Base-by-base conservation (phyloP, 805 yeast species). In the Lipomyces orientalis region DNA sequence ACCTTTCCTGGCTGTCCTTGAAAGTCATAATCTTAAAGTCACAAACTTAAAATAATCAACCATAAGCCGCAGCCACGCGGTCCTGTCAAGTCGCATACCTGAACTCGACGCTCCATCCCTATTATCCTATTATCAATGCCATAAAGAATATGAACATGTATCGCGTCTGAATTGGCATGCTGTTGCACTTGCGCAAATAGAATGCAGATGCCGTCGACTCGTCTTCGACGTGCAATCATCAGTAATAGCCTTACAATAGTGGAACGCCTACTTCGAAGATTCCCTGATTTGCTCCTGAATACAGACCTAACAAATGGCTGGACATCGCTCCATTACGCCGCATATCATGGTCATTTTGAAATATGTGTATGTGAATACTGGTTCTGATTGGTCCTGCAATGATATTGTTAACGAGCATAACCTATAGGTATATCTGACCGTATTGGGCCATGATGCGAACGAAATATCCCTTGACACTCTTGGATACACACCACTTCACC, bases 241-340 rank as follows among this genome's bases (percentile, higher is more conserved):
- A 82, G 82, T 46, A 93, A 91, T 61, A 87, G 88, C 67, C 79
- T 85, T 25, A 81, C 86, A 46, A 87, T 89, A 14, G 92, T 88
- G 19, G 82, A 84, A 70, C 83, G 94, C 33, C 79, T 91, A 6
- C 77, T 91, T n/a, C 81, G 84, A 62, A 82, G 92, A 51, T 88
- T 83, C 71, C 95, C 96, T 0, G 88, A 86, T 39, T 81, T 90
- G 52, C 76, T 91, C 69, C 88, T 87, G 67, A 89, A 90, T 75
- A 81, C 87, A 31, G 90, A 92, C 75, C 29, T 60, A 12, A 37
- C 75, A 29, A 87, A 88, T 74, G 97, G 97, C 1, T 91, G 97
- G 97, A 83, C 90, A 16, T 88, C 90, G 51, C 80, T 91, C 58
- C 97, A 91, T 76, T 90, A 91, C 77, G 93, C 97, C 0, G 87